These are phyloP conservation scores for Gymnopus androsaceus DNA, from an alignment of 1,284 basidiomycete species.

Conservation along the genomic window DNA sequence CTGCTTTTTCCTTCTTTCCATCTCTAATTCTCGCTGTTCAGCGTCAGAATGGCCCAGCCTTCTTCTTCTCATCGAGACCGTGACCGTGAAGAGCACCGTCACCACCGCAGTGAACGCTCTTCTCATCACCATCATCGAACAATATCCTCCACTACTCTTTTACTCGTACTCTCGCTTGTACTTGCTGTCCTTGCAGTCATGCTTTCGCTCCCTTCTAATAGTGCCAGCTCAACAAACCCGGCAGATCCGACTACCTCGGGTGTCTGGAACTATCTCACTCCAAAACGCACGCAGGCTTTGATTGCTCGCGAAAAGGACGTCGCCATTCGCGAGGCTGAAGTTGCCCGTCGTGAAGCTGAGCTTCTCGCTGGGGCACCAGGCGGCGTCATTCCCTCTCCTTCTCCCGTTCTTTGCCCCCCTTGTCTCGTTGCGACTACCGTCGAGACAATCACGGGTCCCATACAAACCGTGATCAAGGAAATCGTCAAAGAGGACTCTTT, in stretches of 20 bases:
- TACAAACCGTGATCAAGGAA: slow-evolving; percentile 81
- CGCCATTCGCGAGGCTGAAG: slow-evolving; percentile 77
- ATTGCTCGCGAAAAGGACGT: slow-evolving; percentile 74
- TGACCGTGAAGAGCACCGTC: slow-evolving; percentile 45
- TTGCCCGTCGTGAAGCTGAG: slow-evolving; percentile 82
- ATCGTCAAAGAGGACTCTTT: slow-evolving; percentile 78
- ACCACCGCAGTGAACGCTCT: slow-evolving; percentile 51
- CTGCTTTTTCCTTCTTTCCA: slow-evolving; percentile 3
- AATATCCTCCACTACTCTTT: slow-evolving; percentile 84
- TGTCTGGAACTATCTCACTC: slow-evolving; percentile 70
- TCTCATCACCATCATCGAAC: slow-evolving; percentile 77
- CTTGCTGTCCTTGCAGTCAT: slow-evolving; percentile 82
- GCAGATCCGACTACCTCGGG: slow-evolving; percentile 49
- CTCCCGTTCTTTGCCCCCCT: slow-evolving; percentile 53
- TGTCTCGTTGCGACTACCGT: slow-evolving; percentile 54
- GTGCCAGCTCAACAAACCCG: slow-evolving; percentile 31
- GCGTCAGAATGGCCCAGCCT: slow-evolving; percentile 82
- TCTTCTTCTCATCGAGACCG: slow-evolving; percentile 82
- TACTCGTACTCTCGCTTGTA: slow-evolving; percentile 79
- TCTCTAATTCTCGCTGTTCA: slow-evolving; percentile 17
- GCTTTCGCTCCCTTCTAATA: slow-evolving; percentile 72
- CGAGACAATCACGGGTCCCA: slow-evolving; percentile 59
- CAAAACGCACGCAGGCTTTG: slow-evolving; percentile 77
- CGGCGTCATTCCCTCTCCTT: slow-evolving; percentile 61
- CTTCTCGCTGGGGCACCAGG: slow-evolving; percentile 77